Evolutionary conservation across 2,329 filamentous ascomycete genomes (phyloP).

Genomic region (Botrytis galanthina): DNA sequence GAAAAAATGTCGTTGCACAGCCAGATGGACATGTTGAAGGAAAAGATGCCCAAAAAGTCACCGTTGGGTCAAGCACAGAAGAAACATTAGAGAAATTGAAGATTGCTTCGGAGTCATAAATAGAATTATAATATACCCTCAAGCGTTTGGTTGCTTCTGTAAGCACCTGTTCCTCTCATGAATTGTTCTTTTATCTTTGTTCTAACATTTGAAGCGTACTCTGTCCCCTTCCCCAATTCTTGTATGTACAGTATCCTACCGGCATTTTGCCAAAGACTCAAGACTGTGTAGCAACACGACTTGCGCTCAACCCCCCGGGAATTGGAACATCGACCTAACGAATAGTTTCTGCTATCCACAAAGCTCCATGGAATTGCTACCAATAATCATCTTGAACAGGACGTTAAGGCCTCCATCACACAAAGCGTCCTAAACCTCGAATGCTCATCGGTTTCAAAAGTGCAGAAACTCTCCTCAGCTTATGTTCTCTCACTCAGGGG

Average conservation of each 20-base stretch:
- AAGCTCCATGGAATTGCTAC: background rate
- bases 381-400: too few species aligned
- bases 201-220: background rate
- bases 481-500: background rate
- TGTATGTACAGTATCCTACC: background rate
- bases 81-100: slow-evolving; percentile 35
- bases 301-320: background rate
- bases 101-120: slow-evolving; percentile 28
- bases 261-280: background rate
- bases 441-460: background rate
- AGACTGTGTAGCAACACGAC: background rate
- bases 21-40: slow-evolving; percentile 36
- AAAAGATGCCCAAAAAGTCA: slow-evolving; percentile 29
- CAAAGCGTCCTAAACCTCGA: background rate
- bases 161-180: background rate
- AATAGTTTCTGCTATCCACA: background rate
- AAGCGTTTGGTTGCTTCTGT: slow-evolving; percentile 21
- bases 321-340: background rate
- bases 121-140: slow-evolving; percentile 21
- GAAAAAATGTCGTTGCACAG: slow-evolving; percentile 31
- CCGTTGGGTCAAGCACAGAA: slow-evolving; percentile 27
- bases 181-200: background rate
- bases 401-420: background rate
- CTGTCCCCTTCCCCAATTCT: background rate
- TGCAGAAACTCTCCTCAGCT: background rate